Evolutionary conservation across 2,329 filamentous ascomycete species (phyloP).

Genomic region (Penicillium brasilianum): DNA sequence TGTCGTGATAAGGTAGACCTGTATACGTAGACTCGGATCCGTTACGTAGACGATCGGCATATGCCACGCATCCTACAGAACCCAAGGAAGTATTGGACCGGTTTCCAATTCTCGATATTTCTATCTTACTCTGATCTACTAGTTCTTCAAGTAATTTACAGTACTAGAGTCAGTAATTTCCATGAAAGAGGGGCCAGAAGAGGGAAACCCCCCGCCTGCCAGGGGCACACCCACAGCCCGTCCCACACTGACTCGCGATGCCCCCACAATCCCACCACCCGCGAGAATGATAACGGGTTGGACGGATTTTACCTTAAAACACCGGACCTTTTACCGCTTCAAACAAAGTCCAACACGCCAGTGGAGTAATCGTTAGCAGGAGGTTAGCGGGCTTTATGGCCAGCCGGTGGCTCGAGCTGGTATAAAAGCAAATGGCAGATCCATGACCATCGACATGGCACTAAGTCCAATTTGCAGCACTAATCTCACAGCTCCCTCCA

Average conservation of each 20-base stretch:
- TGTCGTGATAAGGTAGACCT: too few relatives aligned
- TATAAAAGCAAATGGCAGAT: not conserved
- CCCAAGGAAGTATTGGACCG: not conserved
- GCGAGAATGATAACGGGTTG: too few relatives aligned
- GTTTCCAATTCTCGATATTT: not conserved
- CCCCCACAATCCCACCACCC: not conserved
- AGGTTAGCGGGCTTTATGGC: not conserved
- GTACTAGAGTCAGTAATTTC: not conserved
- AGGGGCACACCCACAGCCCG: not conserved
- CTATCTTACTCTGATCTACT: not conserved
- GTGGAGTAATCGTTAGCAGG: not conserved
- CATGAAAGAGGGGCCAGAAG: not conserved
- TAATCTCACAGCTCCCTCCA: not conserved
- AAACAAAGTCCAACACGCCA: not conserved
- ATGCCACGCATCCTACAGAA: not conserved
- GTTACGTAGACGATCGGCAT: conserved; percentile 13
- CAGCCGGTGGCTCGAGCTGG: not conserved
- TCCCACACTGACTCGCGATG: not conserved
- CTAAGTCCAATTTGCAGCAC: not conserved
- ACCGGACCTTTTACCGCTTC: not conserved
- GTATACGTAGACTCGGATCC: conserved; percentile 13
- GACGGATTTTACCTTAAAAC: too few relatives aligned
- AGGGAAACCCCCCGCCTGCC: not conserved
- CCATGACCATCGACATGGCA: not conserved
- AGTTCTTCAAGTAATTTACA: not conserved